Percentiles rank a stretch among this genome's conserved stretches.
These are phyloP conservation scores for Lepidium africanum DNA, from an alignment of 345 rosid genomes.

Conservation along the genomic window DNA sequence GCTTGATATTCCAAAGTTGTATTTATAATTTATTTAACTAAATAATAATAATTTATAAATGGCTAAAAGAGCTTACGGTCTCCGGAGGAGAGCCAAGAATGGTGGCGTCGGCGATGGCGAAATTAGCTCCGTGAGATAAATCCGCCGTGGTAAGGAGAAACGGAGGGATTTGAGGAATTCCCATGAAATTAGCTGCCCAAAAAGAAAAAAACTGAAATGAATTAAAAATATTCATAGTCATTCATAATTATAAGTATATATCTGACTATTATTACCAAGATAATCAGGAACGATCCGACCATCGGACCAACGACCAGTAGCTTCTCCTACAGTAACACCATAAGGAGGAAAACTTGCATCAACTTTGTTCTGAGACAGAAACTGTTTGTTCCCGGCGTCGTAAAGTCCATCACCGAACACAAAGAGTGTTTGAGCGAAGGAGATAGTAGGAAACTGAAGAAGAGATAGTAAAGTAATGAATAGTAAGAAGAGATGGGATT, in stretches of 20 bases:
- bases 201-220: background rate
- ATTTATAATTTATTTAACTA: no score
- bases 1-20: background rate
- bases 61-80: conserved; percentile 13
- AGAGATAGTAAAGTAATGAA: background rate
- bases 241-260: background rate
- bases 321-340: conserved; percentile 18
- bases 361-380: conserved; percentile 11
- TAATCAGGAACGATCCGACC: conserved; percentile 34
- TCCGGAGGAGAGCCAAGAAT: conserved; percentile 24
- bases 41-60: no score
- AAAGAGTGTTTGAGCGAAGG: conserved; percentile 17
- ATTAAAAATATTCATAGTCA: background rate
- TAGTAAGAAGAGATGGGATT: background rate
- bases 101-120: conserved; percentile 29
- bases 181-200: conserved; percentile 21
- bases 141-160: conserved; percentile 14
- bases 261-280: conserved; percentile 20
- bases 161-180: conserved; percentile 18
- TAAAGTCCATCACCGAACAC: conserved; percentile 28
- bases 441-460: background rate
- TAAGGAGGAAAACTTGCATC: conserved; percentile 31
- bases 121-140: conserved; percentile 30
- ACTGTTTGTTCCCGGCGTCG: conserved; percentile 33
- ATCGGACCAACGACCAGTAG: conserved; percentile 40